These are phyloP conservation scores for Entomortierella lignicola DNA, from an alignment of 192 early-diverging fungal genomes.

Conservation along the genomic window DNA sequence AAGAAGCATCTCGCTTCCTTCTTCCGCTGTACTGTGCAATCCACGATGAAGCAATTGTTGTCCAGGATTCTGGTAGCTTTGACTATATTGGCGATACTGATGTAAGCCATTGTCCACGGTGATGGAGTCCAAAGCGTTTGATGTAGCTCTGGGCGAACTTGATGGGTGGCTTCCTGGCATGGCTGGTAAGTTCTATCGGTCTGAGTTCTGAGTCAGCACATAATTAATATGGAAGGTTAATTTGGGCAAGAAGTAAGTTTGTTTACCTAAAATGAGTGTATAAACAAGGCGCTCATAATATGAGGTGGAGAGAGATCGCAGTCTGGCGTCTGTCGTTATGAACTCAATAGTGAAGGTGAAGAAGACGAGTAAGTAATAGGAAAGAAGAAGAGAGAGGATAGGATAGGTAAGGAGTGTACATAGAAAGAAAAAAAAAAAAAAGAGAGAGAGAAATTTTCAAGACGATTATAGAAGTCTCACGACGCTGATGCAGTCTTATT, in stretches of 20 bases:
- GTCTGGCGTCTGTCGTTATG: neutral
- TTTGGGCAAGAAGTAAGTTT: too few relatives aligned
- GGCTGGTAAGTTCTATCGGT: too few relatives aligned
- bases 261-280: neutral
- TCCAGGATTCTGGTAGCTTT: neutral
- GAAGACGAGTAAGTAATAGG: too few relatives aligned
- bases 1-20: neutral
- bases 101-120: neutral
- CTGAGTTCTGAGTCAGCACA: too few relatives aligned
- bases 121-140: neutral
- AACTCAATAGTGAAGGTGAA: neutral
- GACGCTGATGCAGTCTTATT: too few relatives aligned
- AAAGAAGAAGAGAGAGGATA: too few relatives aligned
- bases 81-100: neutral
- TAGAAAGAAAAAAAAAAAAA: too few relatives aligned
- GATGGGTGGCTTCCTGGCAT: slow-evolving; percentile 41
- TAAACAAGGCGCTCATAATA: neutral
- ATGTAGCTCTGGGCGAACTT: neutral
- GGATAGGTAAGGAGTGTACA: too few relatives aligned
- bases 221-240: too few relatives aligned
- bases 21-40: neutral
- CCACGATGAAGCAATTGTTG: neutral
- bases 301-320: neutral
- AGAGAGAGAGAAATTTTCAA: too few relatives aligned
- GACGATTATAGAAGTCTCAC: too few relatives aligned